phyloP scores from a whole-genome alignment of 345 rosid species.

The Limnanthes douglasii region DNA sequence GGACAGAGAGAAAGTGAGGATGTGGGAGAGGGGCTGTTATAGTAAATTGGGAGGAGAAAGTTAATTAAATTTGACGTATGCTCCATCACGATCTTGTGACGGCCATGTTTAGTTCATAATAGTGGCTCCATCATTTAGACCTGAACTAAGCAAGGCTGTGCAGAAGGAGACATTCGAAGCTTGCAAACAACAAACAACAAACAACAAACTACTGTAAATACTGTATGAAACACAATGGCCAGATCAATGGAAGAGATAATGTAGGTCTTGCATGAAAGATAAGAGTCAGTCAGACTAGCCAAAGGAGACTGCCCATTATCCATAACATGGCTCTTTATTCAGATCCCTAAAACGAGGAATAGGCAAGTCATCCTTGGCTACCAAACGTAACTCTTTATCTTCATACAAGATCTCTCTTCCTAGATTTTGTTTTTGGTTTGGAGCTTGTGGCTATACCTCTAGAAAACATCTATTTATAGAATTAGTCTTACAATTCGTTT shows the following conservation, averaged over 20 bases:
- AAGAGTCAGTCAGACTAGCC: constrained; percentile 24
- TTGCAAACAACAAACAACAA: too few relatives aligned
- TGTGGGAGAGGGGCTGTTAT: too few relatives aligned
- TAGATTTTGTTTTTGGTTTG: neutral
- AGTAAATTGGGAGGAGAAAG: too few relatives aligned
- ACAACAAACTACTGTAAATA: too few relatives aligned
- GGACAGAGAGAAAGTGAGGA: too few relatives aligned
- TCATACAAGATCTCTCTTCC: constrained; percentile 37
- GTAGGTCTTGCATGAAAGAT: constrained; percentile 18
- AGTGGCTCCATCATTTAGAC: too few relatives aligned
- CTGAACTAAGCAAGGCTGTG: too few relatives aligned
- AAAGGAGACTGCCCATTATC: constrained; percentile 14
- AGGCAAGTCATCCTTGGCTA: constrained; percentile 64
- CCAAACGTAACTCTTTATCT: constrained; percentile 21
- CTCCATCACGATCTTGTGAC: too few relatives aligned
- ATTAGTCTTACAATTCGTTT: neutral
- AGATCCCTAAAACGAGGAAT: constrained; percentile 5
- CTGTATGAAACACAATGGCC: too few relatives aligned
- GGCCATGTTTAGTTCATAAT: too few relatives aligned
- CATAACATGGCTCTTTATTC: neutral
- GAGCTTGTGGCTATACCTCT: neutral
- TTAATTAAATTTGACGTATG: too few relatives aligned
- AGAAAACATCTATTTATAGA: constrained; percentile 15
- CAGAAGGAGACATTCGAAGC: too few relatives aligned
- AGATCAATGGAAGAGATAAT: constrained; percentile 14